phyloP scores from a whole-genome alignment of 202 grass and related monocot species.

The Schoenoplectus tabernaemontani region DNA sequence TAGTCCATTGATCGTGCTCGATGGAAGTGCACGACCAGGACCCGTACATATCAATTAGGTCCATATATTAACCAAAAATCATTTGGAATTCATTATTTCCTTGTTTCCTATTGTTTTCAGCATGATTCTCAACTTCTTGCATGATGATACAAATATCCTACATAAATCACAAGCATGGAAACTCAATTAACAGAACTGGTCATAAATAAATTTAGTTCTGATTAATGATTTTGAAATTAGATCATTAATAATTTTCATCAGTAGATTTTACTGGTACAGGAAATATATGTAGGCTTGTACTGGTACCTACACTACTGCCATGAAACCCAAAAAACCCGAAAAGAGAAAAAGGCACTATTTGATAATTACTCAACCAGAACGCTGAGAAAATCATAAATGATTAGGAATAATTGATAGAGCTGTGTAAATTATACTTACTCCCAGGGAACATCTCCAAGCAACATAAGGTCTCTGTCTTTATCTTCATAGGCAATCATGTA shows the following conservation, averaged over 20 bases:
- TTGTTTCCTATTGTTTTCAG: not conserved
- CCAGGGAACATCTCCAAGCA: conserved; percentile 64
- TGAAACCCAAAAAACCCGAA: not conserved
- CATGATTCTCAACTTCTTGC: conserved; percentile 23
- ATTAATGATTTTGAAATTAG: not conserved
- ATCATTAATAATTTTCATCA: not conserved
- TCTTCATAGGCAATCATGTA: conserved; percentile 45
- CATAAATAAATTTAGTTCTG: not conserved
- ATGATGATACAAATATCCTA: conserved; percentile 19
- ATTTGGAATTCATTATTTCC: not conserved
- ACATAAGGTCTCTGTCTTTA: conserved; percentile 69
- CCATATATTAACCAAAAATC: not conserved
- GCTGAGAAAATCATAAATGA: not conserved
- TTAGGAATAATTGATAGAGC: not conserved
- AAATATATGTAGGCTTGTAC: not conserved
- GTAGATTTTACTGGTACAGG: not conserved
- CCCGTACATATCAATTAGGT: not conserved
- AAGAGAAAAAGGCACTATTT: not conserved
- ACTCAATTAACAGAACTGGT: not conserved
- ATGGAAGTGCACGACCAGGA: not conserved
- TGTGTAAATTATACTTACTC: conserved; percentile 36
- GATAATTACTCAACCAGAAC: not conserved
- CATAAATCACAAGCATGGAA: not conserved
- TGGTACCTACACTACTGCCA: not conserved
- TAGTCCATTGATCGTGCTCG: not conserved